A percentile compares a stretch with the other conserved stretches of the same genome.
Evolutionary conservation across 1,139 yeast genomes (phyloP).

Genomic region (Geotrichum reessii): DNA sequence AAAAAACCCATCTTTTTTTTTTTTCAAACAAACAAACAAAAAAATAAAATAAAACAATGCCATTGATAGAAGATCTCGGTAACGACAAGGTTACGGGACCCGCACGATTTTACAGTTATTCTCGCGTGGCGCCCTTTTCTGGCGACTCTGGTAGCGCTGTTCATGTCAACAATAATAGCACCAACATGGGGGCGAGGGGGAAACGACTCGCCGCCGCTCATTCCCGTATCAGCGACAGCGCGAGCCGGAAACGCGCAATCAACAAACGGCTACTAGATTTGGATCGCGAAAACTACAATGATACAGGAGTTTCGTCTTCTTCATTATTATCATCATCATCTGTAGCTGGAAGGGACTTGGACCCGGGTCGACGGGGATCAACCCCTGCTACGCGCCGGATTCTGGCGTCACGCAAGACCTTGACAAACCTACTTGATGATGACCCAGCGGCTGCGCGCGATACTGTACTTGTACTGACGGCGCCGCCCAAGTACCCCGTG

Average conservation of each 20-base stretch:
- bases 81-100: slow-evolving; percentile 9
- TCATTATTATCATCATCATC: not conserved
- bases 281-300: slow-evolving; percentile 40
- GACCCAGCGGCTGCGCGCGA: slow-evolving; percentile 34
- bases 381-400: slow-evolving; percentile 32
- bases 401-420: slow-evolving; percentile 38
- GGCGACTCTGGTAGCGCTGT: not conserved
- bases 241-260: slow-evolving; percentile 30
- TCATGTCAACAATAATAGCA: slow-evolving; percentile 10
- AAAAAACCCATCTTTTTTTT: not conserved
- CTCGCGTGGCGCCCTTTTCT: not conserved
- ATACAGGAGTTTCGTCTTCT: slow-evolving; percentile 18
- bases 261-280: slow-evolving; percentile 37
- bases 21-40: not conserved
- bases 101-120: slow-evolving; percentile 14
- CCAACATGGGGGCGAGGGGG: slow-evolving; percentile 12
- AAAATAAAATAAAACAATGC: too few species aligned
- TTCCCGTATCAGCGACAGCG: slow-evolving; percentile 12
- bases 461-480: slow-evolving; percentile 31
- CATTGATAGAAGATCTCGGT: slow-evolving; percentile 19
- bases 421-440: slow-evolving; percentile 41
- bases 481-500: slow-evolving; percentile 36
- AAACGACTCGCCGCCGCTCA: slow-evolving; percentile 1
- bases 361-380: slow-evolving; percentile 8
- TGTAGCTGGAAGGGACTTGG: slow-evolving; percentile 22